Conservation (phyloP, 352 stramenopile species). For the Phytophthora syringae region DNA sequence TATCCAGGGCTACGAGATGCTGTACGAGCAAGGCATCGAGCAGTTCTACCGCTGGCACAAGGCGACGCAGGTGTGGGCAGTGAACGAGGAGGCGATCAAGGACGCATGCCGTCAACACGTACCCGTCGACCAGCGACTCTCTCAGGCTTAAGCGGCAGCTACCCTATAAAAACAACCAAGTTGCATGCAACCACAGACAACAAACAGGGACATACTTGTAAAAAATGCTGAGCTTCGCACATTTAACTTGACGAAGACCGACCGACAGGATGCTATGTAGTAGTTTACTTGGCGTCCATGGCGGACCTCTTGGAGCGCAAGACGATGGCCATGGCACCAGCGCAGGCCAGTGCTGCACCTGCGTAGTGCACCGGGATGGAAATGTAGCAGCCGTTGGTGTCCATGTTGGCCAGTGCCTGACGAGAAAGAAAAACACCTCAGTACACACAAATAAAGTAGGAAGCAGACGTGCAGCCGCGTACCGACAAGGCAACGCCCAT, state of each 20-base stretch:
- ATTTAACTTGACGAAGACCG: constrained; percentile 12
- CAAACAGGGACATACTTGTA: neutral
- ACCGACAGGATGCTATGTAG: no score
- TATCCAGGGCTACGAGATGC: constrained; percentile 98
- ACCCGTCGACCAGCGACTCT: constrained; percentile 60
- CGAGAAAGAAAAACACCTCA: constrained; percentile 3
- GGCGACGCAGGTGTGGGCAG: constrained; percentile 46
- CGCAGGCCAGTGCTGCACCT: constrained; percentile 55
- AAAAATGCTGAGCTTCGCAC: constrained; percentile 9
- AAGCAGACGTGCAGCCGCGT: constrained; percentile 14
- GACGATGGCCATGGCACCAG: constrained; percentile 50
- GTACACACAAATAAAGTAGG: constrained; percentile 1
- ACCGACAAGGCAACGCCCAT: constrained; percentile 80
- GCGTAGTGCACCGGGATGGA: constrained; percentile 82
- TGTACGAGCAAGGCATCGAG: constrained; percentile 97
- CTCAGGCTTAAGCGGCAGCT: constrained; percentile 18
- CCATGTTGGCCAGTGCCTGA: constrained; percentile 75
- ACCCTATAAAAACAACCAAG: no score
- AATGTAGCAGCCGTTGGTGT: constrained; percentile 77
- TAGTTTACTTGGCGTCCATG: constrained; percentile 34
- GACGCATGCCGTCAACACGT: constrained; percentile 64
- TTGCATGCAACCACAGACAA: neutral
- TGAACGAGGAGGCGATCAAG: constrained; percentile 64
- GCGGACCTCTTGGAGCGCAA: constrained; percentile 49
- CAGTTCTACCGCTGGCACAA: constrained; percentile 96